Evolutionary conservation across 2,329 filamentous ascomycete genomes (phyloP), one percentile per base, ranked within the genome.

Genomic region (Fusarium pseudocircinatum): DNA sequence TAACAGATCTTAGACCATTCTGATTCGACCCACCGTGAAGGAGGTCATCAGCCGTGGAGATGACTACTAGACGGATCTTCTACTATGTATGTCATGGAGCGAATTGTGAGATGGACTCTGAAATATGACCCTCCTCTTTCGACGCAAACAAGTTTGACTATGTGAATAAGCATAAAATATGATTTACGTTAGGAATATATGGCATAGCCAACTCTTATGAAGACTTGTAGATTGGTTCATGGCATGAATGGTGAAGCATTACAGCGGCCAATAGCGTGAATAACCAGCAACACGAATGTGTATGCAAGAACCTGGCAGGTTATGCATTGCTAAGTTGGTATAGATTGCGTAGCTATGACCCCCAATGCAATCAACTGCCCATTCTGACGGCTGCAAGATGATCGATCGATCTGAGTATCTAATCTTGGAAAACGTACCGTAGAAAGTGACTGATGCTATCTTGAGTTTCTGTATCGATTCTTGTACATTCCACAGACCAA

Each of bases 21-120:
- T 96, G 74, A 89, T 96, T 70, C 88, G 93, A 78, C 93, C 93
- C 60, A 95, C 87, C 67, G 92, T 95, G 62, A 97, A 97, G 87
- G 94, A 97, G 85, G 91, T 97, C 74, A 92, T 97, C 78, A 95
- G 92, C 82, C 90, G 94, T 70, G 94, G 94, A 74, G 93, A 96
- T 60, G 94, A 97, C 81, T 97, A 94, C 81, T 97, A 89, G 68
- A 54, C 54, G 36, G 40, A 30, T 37, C 14, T 44, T 43, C 14
- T 39, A 16, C 52, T 50, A 42, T 47, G 47, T 47, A 42, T 47
- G 47, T 46, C 24, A 60, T 40, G 44, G 34, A 54, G 54, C 44
- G 34, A 40, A 46, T 53, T 70, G 56, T 46, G 60, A 77, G 74
- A 75, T 70, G 74, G 69, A 73, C 43, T 79, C 76, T 78, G 78